Evolutionary conservation across 805 yeast species (phyloP), one percentile per base, ranked within the genome.

Genomic region (Kodamaea kakaduensis): DNA sequence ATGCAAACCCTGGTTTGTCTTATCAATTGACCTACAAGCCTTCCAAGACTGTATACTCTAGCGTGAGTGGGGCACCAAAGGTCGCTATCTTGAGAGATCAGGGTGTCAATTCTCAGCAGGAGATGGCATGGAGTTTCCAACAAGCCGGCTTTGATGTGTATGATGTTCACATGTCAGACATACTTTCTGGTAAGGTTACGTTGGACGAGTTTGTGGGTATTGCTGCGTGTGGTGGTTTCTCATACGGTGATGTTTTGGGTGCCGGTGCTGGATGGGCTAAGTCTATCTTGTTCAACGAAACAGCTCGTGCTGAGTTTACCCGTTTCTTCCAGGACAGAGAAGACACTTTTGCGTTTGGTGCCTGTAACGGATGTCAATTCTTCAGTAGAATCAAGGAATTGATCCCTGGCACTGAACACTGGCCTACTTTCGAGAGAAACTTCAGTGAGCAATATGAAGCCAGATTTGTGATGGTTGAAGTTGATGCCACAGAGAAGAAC

Each of bases 191-290:
- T 28, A 73, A 69, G 50, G 83, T 83, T 22, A 59, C 78, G 13
- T 71, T 93, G 45, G 81, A 78, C 52, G 82, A 77, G 29, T 93
- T 93, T 61, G 86, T 81, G 32, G 98, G 98, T 43, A 51, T 93
- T 31, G 97, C 97, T 27, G 97, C 97, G 3, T 94, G 98, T 67
- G 98, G 98, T 63, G 98, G 98, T 10, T 93, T 93, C 71, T 87
- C 97, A 1, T 93, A 89, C 55, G 98, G 98, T 72, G 98, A 93
- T 64, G 98, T 93, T 32, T 71, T 93, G 41, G 98, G 98, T 48
- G 98, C 98, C 22, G 98, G 96, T 57, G 84, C 90, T 36, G 98
- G 98, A 40, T 93, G 98, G 98, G 98, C 98, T 40, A 88, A 87
- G 55, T 86, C 97, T 12, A 95, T 93, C 7, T 66, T 93, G 46